phyloP scores from a whole-genome alignment of 177 flowering plant genomes.

The Vitis hybrid region DNA sequence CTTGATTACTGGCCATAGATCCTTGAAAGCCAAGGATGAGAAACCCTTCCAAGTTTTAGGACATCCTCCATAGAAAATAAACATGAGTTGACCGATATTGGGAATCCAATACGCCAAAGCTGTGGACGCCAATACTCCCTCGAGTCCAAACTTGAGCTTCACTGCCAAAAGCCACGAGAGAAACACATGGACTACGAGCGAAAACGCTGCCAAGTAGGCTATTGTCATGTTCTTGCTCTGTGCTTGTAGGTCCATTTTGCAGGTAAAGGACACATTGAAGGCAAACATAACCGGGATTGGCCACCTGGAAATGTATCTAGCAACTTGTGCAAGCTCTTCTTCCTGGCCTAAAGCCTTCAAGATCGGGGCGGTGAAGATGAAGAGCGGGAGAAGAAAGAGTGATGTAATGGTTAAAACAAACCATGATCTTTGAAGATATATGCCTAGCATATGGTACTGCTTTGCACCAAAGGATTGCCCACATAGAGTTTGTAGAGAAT shows the following conservation, averaged over 20 bases:
- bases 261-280: constrained; percentile 38
- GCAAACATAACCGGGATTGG: constrained; percentile 38
- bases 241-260: constrained; percentile 60
- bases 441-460: constrained; percentile 64
- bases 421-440: constrained; percentile 74
- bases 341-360: constrained; percentile 47
- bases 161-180: constrained; percentile 54
- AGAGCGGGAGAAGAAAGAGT: constrained; percentile 37
- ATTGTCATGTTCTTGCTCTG: constrained; percentile 63
- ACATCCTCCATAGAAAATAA: constrained; percentile 48
- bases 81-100: constrained; percentile 43
- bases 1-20: constrained; percentile 55
- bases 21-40: constrained; percentile 47
- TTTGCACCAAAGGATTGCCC: constrained; percentile 76
- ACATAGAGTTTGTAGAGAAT: constrained; percentile 65
- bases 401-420: constrained; percentile 25
- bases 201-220: constrained; percentile 38
- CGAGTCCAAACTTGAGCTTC: constrained; percentile 33
- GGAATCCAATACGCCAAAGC: constrained; percentile 51
- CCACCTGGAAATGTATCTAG: constrained; percentile 37
- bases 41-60: constrained; percentile 72
- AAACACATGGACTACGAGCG: constrained; percentile 40
- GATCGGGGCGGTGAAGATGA: constrained; percentile 43
- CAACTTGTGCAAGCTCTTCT: constrained; percentile 30
- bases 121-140: constrained; percentile 48